Evolutionary conservation across 805 yeast species (phyloP), one percentile per base, ranked within the genome.

Genomic region (Yarrowia sp.): DNA sequence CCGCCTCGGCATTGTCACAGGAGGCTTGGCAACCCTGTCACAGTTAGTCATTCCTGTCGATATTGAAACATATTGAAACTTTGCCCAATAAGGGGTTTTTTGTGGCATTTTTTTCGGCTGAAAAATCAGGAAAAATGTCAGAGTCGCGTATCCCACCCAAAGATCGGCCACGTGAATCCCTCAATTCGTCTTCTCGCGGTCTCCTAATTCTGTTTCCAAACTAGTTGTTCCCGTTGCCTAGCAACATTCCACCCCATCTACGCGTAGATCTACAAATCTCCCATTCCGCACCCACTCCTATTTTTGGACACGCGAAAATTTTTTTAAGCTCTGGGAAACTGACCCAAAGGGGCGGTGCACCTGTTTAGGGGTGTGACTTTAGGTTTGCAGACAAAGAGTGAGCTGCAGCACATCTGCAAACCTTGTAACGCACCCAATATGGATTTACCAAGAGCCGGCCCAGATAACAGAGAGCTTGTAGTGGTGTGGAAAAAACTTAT

Each of bases 401-500:
- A 2, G 28, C 17, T 32, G 56, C 56, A 49, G 56, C 19, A n/a
- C 14, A 46, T 26, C 38, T 48, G 58, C 24, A 11, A 36, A 52
- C 44, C 44, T 52, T 24, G 17, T 10, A 16, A 1, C 11, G 33
- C 33, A 36, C 59, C 61, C 40, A 35, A 54, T 26, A 54, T 38
- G 46, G 35, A 17, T 14, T 24, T n/a, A n/a, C 22, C 48, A 8
- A n/a, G 48, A n/a, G 48, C 19, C 17, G 6, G 40, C 61, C 46
- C 46, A 36, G 61, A 54, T 54, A 54, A 54, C 61, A 54, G 46
- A 4, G n/a, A n/a, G n/a, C n/a, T n/a, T n/a, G n/a, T n/a, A n/a
- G n/a, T n/a, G n/a, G n/a, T n/a, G n/a, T n/a, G n/a, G n/a, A n/a
- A 38, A 54, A 54, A 54, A 54, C 46, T 54, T 54, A 54, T 54